These are phyloP conservation scores for Podosphaera fusca DNA, from an alignment of 2,329 filamentous ascomycete species.

Conservation along the genomic window DNA sequence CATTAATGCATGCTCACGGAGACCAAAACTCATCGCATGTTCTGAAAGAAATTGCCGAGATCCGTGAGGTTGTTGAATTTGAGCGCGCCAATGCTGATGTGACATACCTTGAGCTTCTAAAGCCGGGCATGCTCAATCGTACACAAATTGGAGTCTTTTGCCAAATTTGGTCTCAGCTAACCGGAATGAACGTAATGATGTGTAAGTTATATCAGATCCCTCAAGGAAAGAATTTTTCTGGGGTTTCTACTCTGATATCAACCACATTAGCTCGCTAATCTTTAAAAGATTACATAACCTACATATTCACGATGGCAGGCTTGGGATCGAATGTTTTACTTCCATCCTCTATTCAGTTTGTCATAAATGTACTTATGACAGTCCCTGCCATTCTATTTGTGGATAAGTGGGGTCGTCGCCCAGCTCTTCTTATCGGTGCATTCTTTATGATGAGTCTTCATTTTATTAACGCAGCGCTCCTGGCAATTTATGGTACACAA, in stretches of 20 bases:
- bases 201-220: conserved; percentile 29
- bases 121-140: conserved; percentile 50
- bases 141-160: conserved; percentile 48
- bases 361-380: conserved; percentile 65
- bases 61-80: conserved; percentile 54
- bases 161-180: conserved; percentile 56
- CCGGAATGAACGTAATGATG: conserved; percentile 57
- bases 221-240: not conserved
- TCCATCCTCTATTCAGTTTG: conserved; percentile 46
- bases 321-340: conserved; percentile 35
- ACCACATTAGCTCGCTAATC: conserved; percentile 24
- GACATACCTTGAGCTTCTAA: conserved; percentile 48
- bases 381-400: conserved; percentile 52
- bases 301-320: conserved; percentile 51
- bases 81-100: conserved; percentile 47
- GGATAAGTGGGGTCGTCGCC: conserved; percentile 53
- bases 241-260: not conserved
- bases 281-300: conserved; percentile 27
- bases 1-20: conserved; percentile 38
- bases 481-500: conserved; percentile 20
- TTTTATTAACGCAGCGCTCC: conserved; percentile 23
- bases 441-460: conserved; percentile 19
- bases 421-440: conserved; percentile 36
- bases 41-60: conserved; percentile 43
- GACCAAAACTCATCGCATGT: conserved; percentile 43